Percentiles rank a stretch among this genome's conserved stretches.
These are phyloP conservation scores for Sporothrix sp. DNA, from an alignment of 2,329 filamentous ascomycete species.

Conservation along the genomic window DNA sequence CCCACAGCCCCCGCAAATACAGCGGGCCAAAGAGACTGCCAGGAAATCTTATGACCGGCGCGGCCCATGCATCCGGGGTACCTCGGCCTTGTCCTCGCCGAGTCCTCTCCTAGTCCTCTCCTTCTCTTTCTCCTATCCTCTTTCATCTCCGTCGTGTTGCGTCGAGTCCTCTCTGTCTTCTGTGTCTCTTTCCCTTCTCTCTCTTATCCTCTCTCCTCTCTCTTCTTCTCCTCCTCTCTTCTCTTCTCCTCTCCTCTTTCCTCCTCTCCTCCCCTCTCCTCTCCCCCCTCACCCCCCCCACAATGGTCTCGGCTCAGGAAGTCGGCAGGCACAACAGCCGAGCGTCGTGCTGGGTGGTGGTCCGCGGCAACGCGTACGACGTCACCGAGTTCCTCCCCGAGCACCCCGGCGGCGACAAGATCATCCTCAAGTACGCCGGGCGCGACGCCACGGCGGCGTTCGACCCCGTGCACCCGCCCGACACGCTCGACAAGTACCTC, in stretches of 20 bases:
- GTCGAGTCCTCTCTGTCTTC: neutral
- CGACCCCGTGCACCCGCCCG: slow-evolving; percentile 78
- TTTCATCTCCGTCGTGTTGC: no score
- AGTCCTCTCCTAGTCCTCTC: neutral
- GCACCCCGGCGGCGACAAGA: slow-evolving; percentile 80
- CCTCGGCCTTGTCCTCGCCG: neutral
- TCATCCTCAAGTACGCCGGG: slow-evolving; percentile 93
- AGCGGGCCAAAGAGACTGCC: neutral
- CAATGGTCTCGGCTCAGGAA: slow-evolving; percentile 25
- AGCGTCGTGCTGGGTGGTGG: slow-evolving; percentile 31
- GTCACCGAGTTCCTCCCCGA: slow-evolving; percentile 43
- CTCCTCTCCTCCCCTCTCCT: neutral
- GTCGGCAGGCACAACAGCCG: slow-evolving; percentile 26
- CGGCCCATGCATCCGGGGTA: no score
- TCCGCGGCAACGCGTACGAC: slow-evolving; percentile 24
- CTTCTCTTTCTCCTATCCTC: neutral
- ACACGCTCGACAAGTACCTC: slow-evolving; percentile 79
- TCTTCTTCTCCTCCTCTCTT: neutral
- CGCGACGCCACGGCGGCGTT: slow-evolving; percentile 91
- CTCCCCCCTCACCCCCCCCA: neutral
- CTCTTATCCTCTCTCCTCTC: neutral
- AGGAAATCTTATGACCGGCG: slow-evolving; percentile 4
- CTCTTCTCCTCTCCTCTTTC: neutral
- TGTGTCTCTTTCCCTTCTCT: neutral
- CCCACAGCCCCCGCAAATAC: slow-evolving; percentile 4